These are phyloP conservation scores for Tricholomella constricta DNA, from an alignment of 768 basidiomycete genomes.

Conservation along the genomic window DNA sequence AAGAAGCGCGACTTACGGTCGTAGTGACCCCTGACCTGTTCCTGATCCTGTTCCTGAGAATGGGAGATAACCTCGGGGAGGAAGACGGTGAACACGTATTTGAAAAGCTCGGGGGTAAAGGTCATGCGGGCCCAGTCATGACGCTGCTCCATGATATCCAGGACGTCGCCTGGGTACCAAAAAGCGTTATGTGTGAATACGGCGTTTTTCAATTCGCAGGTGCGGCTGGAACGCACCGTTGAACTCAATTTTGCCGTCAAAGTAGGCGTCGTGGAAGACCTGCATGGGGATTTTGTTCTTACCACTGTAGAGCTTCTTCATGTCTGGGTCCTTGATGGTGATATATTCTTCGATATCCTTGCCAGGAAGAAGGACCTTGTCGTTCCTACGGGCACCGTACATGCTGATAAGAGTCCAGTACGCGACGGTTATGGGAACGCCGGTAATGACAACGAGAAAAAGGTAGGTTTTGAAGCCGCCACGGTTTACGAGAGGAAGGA, in stretches of 20 bases:
- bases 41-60: conserved; percentile 88
- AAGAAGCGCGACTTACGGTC: conserved; percentile 64
- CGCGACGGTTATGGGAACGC: conserved; percentile 72
- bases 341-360: conserved; percentile 90
- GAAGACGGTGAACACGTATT: conserved; percentile 86
- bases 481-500: conserved; percentile 79
- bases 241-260: conserved; percentile 94
- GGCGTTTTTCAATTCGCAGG: background rate
- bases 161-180: conserved; percentile 71
- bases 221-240: conserved; percentile 61
- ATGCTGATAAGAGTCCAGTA: conserved; percentile 92
- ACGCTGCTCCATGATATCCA: conserved; percentile 91
- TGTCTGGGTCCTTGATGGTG: conserved; percentile 80
- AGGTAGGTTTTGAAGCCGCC: conserved; percentile 87
- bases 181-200: conserved; percentile 4
- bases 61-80: conserved; percentile 95
- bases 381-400: conserved; percentile 79
- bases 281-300: conserved; percentile 98
- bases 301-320: conserved; percentile 78
- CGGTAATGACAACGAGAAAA: conserved; percentile 74
- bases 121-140: conserved; percentile 95
- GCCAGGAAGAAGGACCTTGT: conserved; percentile 82
- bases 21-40: conserved; percentile 95
- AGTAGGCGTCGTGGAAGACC: conserved; percentile 95
- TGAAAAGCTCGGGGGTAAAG: conserved; percentile 90